These are phyloP conservation scores for Trichoderma koningii DNA, from an alignment of 2,329 filamentous ascomycete genomes.

Conservation along the genomic window DNA sequence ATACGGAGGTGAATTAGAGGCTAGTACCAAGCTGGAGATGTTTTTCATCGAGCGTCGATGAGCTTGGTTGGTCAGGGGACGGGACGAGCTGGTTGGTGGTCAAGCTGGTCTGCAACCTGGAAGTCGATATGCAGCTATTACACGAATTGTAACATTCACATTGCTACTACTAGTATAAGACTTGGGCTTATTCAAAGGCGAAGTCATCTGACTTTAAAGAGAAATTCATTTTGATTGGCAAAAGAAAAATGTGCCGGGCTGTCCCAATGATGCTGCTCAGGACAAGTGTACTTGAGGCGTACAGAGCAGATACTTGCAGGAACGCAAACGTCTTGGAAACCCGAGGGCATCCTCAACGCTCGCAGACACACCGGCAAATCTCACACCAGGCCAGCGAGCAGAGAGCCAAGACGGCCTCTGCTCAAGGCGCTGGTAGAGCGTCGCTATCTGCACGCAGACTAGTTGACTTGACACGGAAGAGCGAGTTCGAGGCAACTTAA, in stretches of 20 bases:
- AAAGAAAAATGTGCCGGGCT: constrained; percentile 38
- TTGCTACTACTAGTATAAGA: too few species aligned
- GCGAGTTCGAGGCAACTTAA: constrained; percentile 88
- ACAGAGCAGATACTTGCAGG: constrained; percentile 41
- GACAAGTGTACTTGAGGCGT: constrained; percentile 36
- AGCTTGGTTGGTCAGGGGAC: neutral
- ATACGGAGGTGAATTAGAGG: constrained; percentile 7
- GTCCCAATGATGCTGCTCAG: constrained; percentile 35
- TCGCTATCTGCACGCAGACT: constrained; percentile 93
- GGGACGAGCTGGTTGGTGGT: neutral
- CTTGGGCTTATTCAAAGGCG: too few species aligned
- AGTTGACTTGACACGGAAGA: constrained; percentile 85
- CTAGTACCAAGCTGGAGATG: constrained; percentile 21
- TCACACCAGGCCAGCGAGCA: constrained; percentile 36
- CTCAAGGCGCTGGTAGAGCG: constrained; percentile 47
- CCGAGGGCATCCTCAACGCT: constrained; percentile 35
- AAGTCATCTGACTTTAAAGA: too few species aligned
- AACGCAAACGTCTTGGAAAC: constrained; percentile 29
- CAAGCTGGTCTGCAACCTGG: neutral
- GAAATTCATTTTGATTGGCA: neutral
- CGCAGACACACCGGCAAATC: constrained; percentile 37
- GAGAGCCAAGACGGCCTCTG: constrained; percentile 54
- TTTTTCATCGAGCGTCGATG: constrained; percentile 1
- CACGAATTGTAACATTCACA: too few species aligned
- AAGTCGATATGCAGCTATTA: neutral